Percentiles rank a stretch among this genome's conserved stretches.
Evolutionary conservation across 176 grass and related monocot species (phyloP).

Genomic region (Zizania latifolia): DNA sequence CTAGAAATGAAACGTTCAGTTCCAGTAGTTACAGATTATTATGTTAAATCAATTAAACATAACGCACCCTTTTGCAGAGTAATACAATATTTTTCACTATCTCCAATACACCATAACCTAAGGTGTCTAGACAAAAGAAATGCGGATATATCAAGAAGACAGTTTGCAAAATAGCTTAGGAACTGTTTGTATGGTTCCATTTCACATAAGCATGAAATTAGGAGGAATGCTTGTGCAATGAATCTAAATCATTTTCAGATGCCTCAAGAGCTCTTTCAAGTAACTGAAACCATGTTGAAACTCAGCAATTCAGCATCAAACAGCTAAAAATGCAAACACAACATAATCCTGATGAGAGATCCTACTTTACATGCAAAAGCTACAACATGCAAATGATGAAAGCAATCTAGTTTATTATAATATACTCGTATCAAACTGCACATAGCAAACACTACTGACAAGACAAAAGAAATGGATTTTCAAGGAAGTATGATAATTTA

Average conservation of each 20-base stretch:
- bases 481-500: background rate
- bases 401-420: background rate
- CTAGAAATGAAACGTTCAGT: background rate
- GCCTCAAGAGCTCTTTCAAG: conserved; percentile 75
- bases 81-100: background rate
- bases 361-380: background rate
- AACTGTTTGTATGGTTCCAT: background rate
- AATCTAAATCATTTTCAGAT: conserved; percentile 76
- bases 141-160: background rate
- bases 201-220: conserved; percentile 10
- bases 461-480: background rate
- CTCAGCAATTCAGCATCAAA: background rate
- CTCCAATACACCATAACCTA: background rate
- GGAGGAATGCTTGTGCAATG: too few species aligned
- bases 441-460: background rate
- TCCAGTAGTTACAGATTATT: background rate
- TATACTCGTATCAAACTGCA: background rate
- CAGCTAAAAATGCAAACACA: background rate
- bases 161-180: background rate
- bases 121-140: background rate
- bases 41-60: background rate
- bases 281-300: conserved; percentile 54
- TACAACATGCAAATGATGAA: background rate
- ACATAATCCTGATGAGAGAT: background rate
- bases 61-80: background rate